Base-by-base conservation (phyloP, 1,284 basidiomycete genomes). In the Ceratobasidium sp. region DNA sequence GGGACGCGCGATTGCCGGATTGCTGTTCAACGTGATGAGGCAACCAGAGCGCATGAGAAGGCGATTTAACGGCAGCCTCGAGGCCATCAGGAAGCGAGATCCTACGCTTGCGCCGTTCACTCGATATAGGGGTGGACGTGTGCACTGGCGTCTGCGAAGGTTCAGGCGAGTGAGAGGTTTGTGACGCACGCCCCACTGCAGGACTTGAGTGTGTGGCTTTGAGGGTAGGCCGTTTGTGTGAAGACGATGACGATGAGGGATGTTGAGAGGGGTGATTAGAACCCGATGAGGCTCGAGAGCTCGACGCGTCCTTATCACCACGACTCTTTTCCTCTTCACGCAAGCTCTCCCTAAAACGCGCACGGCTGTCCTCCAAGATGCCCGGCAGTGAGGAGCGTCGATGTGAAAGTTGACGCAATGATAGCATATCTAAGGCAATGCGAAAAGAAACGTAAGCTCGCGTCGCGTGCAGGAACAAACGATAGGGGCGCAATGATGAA, bases 11-110 rank as follows among this genome's bases (percentile, higher is more conserved):
- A 31, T 33, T 17, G 24, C 29, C 48, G 36, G 51, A 53, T 41
- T 57, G 51, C 56, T 31, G 33, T 41, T 27, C 29, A 41, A 53
- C 41, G 19, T 69, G 64, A 33, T 69, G 66, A 22, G 66, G 66
- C 36, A 69, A 41, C 66, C 66, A 69, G 51, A 69, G 66, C n/a
- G 66, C 66, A 36, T 69, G 66, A 45, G 66, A 69, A 5, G 66
- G 24, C 33, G 66, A 56, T 57, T 69, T 69, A 22, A 69, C 36
- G 22, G 66, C 66, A 57, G 66, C 66, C 66, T 69, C 66, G 66
- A 69, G 66, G 66, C 66, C 66, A 53, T 69, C 45, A 44, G 66
- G 66, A 45, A 69, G 66, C 9, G 66, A 69, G 17, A 41, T 57
- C 29, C 66, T 56, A 15, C 66, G 33, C 9, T 41, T 53, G 54